Conservation (phyloP, 495 filamentous ascomycete species). For the Aspergillus diversus region DNA sequence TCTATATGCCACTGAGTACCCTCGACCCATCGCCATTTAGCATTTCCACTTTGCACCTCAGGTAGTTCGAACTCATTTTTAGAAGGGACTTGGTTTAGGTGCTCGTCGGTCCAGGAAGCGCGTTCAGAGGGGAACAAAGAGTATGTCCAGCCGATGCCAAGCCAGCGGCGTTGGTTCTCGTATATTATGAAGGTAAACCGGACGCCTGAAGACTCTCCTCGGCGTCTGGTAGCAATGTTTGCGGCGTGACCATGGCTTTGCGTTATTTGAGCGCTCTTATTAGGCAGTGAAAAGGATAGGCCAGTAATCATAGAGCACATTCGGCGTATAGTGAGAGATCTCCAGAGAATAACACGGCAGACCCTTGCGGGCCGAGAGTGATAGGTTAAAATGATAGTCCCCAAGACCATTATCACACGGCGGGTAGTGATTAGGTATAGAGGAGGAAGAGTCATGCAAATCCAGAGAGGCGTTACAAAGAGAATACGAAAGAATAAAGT, state of each 20-base stretch:
- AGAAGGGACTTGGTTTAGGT: constrained; percentile 76
- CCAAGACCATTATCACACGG: constrained; percentile 75
- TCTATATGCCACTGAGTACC: constrained; percentile 88
- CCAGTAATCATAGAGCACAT: constrained; percentile 74
- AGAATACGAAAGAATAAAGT: constrained; percentile 88
- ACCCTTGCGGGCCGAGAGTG: constrained; percentile 88
- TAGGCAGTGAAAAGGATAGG: constrained; percentile 62
- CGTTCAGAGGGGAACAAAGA: constrained; percentile 89
- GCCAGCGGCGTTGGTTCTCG: constrained; percentile 95
- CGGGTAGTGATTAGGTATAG: constrained; percentile 84
- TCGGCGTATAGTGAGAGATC: constrained; percentile 72
- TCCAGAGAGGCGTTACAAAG: constrained; percentile 85
- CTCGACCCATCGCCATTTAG: constrained; percentile 87
- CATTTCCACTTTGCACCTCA: constrained; percentile 77
- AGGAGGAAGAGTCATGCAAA: constrained; percentile 77
- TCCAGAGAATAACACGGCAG: constrained; percentile 86
- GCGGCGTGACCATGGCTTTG: constrained; percentile 48
- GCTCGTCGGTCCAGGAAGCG: constrained; percentile 92
- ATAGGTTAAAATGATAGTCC: constrained; percentile 85
- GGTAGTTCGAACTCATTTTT: constrained; percentile 86
- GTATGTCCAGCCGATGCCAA: constrained; percentile 93
- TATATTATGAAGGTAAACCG: constrained; percentile 95
- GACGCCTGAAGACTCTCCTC: constrained; percentile 69
- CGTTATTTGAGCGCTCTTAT: constrained; percentile 33
- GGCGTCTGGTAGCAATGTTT: constrained; percentile 54